phyloP scores from a whole-genome alignment of 805 yeast genomes.

The Metschnikowia peoriensis region DNA sequence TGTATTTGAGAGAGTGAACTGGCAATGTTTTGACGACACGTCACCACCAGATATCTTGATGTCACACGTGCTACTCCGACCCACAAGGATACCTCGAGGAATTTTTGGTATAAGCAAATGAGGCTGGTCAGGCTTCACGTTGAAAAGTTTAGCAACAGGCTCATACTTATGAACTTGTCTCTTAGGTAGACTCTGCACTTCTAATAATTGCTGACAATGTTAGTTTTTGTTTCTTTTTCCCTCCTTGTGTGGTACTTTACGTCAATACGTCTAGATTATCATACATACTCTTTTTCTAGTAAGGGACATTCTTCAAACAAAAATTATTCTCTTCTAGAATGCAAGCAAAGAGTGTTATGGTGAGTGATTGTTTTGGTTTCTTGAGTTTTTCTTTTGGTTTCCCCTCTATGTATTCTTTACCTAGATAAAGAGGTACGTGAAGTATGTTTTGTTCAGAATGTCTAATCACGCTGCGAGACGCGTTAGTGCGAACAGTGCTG shows the following conservation, averaged over 20 bases:
- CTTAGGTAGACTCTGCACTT: conserved; percentile 14
- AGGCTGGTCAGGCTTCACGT: conserved; percentile 19
- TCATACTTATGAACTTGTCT: conserved; percentile 20
- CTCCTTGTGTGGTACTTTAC: not conserved
- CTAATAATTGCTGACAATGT: conserved; percentile 17
- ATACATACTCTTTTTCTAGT: conserved; percentile 27
- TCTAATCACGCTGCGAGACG: not conserved
- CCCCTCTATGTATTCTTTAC: too few relatives aligned
- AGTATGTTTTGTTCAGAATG: not conserved
- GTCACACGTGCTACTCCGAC: conserved; percentile 63
- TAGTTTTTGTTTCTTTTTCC: conserved; percentile 9
- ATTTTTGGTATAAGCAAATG: conserved; percentile 25
- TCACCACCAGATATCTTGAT: conserved; percentile 53
- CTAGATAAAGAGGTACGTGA: too few relatives aligned
- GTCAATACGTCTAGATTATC: too few relatives aligned
- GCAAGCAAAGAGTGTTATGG: too few relatives aligned
- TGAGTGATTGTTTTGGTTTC: too few relatives aligned
- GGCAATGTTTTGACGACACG: conserved; percentile 66
- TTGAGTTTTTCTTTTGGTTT: too few relatives aligned
- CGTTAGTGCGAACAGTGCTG: not conserved
- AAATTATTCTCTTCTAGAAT: too few relatives aligned
- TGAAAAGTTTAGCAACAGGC: conserved; percentile 24
- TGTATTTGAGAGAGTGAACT: conserved; percentile 41
- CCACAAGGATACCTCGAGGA: conserved; percentile 36
- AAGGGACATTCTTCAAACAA: conserved; percentile 19